A percentile compares a stretch with the other conserved stretches of the same genome.
Evolutionary conservation across 1,139 yeast genomes (phyloP).

Genomic region (Petasospora fabianii): DNA sequence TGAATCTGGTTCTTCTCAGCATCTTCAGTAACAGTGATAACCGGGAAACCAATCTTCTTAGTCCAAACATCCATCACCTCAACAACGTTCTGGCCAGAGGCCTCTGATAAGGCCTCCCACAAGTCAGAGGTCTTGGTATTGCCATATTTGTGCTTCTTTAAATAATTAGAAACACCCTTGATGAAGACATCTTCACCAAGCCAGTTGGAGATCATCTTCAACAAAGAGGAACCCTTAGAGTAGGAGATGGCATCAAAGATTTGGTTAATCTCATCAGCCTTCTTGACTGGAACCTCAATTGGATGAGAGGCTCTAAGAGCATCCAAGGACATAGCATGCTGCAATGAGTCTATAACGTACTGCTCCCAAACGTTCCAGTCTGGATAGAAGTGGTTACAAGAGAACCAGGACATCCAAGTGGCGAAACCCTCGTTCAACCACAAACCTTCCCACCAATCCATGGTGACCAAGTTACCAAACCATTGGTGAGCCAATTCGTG

Average conservation of each 20-base stretch:
- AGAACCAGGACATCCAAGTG: slow-evolving; percentile 73
- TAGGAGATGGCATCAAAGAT: slow-evolving; percentile 76
- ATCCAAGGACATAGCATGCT: slow-evolving; percentile 62
- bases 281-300: slow-evolving; percentile 69
- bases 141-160: slow-evolving; percentile 62
- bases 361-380: slow-evolving; percentile 70
- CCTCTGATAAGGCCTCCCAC: slow-evolving; percentile 74
- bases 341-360: slow-evolving; percentile 60
- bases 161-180: slow-evolving; percentile 66
- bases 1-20: slow-evolving; percentile 41
- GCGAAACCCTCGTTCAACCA: slow-evolving; percentile 87
- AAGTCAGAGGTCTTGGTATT: slow-evolving; percentile 79
- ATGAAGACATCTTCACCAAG: slow-evolving; percentile 64
- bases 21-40: slow-evolving; percentile 56
- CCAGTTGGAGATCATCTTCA: slow-evolving; percentile 67
- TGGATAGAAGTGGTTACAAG: slow-evolving; percentile 62
- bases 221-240: slow-evolving; percentile 71
- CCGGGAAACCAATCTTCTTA: slow-evolving; percentile 79
- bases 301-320: slow-evolving; percentile 75
- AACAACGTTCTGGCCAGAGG: slow-evolving; percentile 70
- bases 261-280: slow-evolving; percentile 74
- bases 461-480: slow-evolving; percentile 80
- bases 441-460: slow-evolving; percentile 85
- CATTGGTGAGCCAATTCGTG: slow-evolving; percentile 85
- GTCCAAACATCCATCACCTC: slow-evolving; percentile 81